phyloP scores from a whole-genome alignment of 2,329 filamentous ascomycete genomes.

The Sporothrix globosa region DNA sequence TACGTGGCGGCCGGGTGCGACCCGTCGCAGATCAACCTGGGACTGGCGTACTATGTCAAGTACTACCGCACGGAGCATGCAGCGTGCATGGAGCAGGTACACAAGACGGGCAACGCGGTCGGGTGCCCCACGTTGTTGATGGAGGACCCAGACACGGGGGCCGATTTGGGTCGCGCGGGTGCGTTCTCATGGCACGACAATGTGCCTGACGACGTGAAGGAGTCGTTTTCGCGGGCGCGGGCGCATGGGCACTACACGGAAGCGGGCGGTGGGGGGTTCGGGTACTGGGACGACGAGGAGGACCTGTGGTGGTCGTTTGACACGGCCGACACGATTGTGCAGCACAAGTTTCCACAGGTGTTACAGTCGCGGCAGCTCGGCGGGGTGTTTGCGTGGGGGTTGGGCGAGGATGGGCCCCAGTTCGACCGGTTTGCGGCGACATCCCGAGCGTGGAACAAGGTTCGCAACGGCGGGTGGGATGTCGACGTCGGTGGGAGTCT shows the following conservation, averaged over 20 bases:
- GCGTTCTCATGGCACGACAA: conserved; percentile 63
- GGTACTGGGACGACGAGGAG: conserved; percentile 65
- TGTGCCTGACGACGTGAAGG: conserved; percentile 55
- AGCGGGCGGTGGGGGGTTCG: conserved; percentile 65
- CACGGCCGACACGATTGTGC: conserved; percentile 59
- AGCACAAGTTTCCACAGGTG: conserved; percentile 63
- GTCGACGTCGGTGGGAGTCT: background rate
- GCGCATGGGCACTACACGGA: conserved; percentile 60
- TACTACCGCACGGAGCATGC: conserved; percentile 62
- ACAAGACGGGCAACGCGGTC: conserved; percentile 45
- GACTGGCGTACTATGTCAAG: conserved; percentile 71
- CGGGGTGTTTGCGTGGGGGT: conserved; percentile 75
- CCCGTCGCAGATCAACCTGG: conserved; percentile 62
- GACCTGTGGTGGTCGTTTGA: conserved; percentile 76
- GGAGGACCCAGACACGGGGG: conserved; percentile 62
- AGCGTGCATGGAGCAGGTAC: conserved; percentile 39
- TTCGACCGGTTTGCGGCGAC: conserved; percentile 49
- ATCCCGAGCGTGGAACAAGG: conserved; percentile 38
- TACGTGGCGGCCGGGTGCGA: conserved; percentile 63
- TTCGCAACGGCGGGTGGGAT: background rate
- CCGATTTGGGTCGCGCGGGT: conserved; percentile 57
- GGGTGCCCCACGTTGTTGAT: conserved; percentile 63
- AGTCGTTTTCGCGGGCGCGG: conserved; percentile 62
- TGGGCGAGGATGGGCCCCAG: conserved; percentile 65
- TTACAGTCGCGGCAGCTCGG: conserved; percentile 61